Base-by-base conservation (phyloP, 73 alveolate species). In the Paramecium pentaurelia region DNA sequence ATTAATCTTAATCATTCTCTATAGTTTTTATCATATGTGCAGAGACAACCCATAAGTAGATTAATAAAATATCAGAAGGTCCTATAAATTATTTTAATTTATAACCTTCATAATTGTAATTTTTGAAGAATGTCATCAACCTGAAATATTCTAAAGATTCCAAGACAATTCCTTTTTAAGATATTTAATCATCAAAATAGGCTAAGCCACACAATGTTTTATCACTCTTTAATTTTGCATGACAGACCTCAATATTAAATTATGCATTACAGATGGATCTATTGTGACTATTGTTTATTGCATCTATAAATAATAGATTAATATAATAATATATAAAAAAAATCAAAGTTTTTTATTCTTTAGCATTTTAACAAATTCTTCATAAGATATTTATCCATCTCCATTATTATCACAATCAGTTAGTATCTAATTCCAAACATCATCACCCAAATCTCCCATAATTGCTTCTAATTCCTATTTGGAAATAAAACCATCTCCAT, bases 351-450 rank as follows among this genome's bases (percentile, higher is more conserved):
- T 73, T 73, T 73, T 73, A 73, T 73, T 73, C 87, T 73, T 73
- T 45, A 80, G 27, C 91, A 80, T 80, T 44, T 25, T 80, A 45
- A 49, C 75, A 80, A 92, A 92, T 37, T 92, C 95, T 36, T 85
- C 94, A 92, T 86, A 86, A 3, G 90, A 93, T 49, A 93, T 92
- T 71, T 92, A 59, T 28, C 96, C 96, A 77, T 93, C 96, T 7
- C 92, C 92, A 92, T 93, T 93, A 30, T 80, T 22, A 34, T 93
- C 96, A 45, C 95, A 92, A 58, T 71, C 93, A 12, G 44, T 36
- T 6, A 93, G 40, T 37, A 93, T 93, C n/a, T 92, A 40, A 25
- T 51, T 22, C 86, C 93, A 89, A 30, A 60, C 88, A 20, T 58
- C 94, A 38, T 93, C 95, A 12, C 86, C 92, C 27, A 92, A 54